Percentiles rank a stretch among this genome's conserved stretches.
Conservation (phyloP, 495 filamentous ascomycete genomes). For the Cryomyces minteri region DNA sequence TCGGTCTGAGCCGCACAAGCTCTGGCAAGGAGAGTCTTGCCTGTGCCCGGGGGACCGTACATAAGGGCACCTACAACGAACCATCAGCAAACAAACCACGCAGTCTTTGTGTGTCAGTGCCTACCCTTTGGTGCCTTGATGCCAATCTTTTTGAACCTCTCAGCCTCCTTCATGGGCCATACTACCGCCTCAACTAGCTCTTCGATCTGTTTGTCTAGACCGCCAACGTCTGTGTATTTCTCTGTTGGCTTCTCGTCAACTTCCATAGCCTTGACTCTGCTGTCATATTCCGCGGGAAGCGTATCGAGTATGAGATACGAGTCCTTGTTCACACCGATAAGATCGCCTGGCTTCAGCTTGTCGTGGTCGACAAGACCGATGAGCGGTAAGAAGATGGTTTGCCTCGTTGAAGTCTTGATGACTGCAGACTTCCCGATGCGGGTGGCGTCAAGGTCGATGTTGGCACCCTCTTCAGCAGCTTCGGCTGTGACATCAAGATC, state of each 20-base stretch:
- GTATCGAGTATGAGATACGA: conserved; percentile 98
- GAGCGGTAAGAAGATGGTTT: conserved; percentile 96
- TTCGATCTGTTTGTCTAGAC: conserved; percentile 97
- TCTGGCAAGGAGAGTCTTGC: conserved; percentile 91
- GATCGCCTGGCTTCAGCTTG: conserved; percentile 79
- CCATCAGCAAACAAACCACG: background rate
- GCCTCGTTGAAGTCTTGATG: conserved; percentile 98
- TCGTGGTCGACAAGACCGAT: conserved; percentile 94
- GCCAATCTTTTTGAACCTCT: conserved; percentile 96
- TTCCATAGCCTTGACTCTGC: conserved; percentile 98
- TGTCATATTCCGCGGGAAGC: conserved; percentile 97
- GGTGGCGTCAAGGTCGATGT: conserved; percentile 95
- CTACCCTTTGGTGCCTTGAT: conserved; percentile 98
- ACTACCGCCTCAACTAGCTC: conserved; percentile 99
- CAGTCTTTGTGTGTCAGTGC: background rate
- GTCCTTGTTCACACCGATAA: conserved; percentile 98
- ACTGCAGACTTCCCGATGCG: conserved; percentile 95
- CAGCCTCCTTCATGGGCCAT: conserved; percentile 99
- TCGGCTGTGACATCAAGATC: conserved; percentile 94
- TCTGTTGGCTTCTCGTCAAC: conserved; percentile 99
- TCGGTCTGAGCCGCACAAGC: conserved; percentile 97
- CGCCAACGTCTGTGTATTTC: conserved; percentile 97
- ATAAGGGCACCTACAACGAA: conserved; percentile 62
- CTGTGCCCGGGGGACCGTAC: conserved; percentile 94
- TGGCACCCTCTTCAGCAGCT: conserved; percentile 90